Conservation (phyloP, 1,284 basidiomycete genomes). For the Agroathelia rolfsii region DNA sequence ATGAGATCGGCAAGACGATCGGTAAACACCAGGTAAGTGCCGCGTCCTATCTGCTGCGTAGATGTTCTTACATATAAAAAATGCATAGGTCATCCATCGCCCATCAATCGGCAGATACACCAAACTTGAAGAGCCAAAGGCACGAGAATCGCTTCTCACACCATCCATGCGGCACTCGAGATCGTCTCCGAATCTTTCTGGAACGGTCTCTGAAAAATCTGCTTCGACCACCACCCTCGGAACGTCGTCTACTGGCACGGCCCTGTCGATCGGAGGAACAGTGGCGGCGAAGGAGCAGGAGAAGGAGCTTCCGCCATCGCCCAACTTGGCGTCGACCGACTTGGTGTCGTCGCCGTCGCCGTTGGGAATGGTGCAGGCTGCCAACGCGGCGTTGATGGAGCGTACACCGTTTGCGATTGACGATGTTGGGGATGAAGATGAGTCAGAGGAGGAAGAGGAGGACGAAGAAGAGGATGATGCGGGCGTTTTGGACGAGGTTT, state of each 20-base stretch:
- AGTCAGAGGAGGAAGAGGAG: constrained; percentile 59
- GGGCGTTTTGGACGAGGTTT: constrained; percentile 78
- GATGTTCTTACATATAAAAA: constrained; percentile 51
- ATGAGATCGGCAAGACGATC: constrained; percentile 87
- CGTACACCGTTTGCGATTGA: constrained; percentile 90
- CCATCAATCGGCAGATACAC: constrained; percentile 84
- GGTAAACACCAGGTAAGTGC: constrained; percentile 72
- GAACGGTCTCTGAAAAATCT: constrained; percentile 51
- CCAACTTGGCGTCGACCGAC: constrained; percentile 24
- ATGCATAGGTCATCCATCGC: constrained; percentile 64
- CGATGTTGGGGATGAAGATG: constrained; percentile 77
- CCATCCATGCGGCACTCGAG: constrained; percentile 51
- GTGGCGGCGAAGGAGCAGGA: too few species aligned
- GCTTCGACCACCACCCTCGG: constrained; percentile 14
- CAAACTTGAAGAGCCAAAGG: constrained; percentile 75
- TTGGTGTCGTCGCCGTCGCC: too few species aligned
- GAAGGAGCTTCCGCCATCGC: constrained; percentile 20
- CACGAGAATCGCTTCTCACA: constrained; percentile 77
- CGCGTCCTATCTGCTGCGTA: constrained; percentile 3
- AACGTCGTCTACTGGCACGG: constrained; percentile 28
- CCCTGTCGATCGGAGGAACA: constrained; percentile 27
- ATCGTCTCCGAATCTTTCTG: constrained; percentile 52
- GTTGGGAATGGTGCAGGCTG: constrained; percentile 63
- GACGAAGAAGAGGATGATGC: constrained; percentile 53
- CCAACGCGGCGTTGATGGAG: constrained; percentile 79